These are phyloP conservation scores for Verticillium isaacii DNA, from an alignment of 2,329 filamentous ascomycete genomes.

Conservation along the genomic window DNA sequence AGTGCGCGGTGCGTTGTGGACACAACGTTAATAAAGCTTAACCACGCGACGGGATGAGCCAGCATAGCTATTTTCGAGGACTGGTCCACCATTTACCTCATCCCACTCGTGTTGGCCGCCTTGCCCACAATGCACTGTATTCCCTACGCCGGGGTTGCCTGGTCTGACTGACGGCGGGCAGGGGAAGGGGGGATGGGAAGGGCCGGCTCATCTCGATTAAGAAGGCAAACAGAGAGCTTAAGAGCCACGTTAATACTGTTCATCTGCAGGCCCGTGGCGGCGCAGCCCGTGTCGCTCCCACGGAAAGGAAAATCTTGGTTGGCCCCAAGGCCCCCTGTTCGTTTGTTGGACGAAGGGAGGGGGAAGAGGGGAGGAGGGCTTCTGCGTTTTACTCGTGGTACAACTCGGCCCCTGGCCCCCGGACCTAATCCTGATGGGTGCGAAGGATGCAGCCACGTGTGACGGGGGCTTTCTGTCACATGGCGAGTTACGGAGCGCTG, in stretches of 20 bases:
- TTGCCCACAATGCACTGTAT: not conserved
- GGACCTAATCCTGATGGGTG: not conserved
- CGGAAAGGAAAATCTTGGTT: not conserved
- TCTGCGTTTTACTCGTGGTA: not conserved
- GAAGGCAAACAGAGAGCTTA: not conserved
- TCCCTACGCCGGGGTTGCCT: not conserved
- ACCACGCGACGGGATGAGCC: not conserved
- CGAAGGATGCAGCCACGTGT: not conserved
- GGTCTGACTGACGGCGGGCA: not conserved
- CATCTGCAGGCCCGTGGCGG: not conserved
- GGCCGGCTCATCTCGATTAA: not conserved
- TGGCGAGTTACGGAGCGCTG: not conserved
- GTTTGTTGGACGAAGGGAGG: not conserved
- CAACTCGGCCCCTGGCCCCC: not conserved
- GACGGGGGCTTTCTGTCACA: not conserved
- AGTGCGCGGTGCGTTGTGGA: not conserved
- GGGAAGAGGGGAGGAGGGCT: not conserved
- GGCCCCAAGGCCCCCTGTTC: not conserved
- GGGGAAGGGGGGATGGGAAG: not conserved
- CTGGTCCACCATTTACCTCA: too few species aligned
- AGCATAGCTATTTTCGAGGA: not conserved
- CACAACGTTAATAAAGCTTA: not conserved
- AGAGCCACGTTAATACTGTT: not conserved
- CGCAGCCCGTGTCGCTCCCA: not conserved
- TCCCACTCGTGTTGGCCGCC: too few species aligned